Base-by-base conservation (phyloP, 2,329 filamentous ascomycete genomes). In the Arthrobotrys iridis region DNA sequence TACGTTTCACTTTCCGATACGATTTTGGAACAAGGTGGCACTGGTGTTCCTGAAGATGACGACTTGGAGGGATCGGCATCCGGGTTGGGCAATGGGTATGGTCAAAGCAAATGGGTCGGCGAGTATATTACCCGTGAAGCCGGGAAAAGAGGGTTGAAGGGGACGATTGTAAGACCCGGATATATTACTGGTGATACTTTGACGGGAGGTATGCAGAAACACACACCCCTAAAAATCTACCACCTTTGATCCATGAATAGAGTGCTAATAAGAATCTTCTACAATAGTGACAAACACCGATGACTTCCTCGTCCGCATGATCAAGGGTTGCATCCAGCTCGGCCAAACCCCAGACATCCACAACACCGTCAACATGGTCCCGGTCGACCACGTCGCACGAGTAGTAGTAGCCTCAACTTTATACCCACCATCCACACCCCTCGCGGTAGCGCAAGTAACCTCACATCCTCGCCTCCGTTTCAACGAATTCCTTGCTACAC, bases 281-380 rank as follows among this genome's bases (percentile, higher is more conserved):
- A 45, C 8, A 7, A 33, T 74, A 79, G 87, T 88, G 77, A 91
- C 84, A 81, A 92, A 90, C 81, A 93, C 89, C 0, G 94, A 98
- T 80, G 94, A 97, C 82, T 98, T 97, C 84, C 84, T 98, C 4
- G 87, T 97, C 77, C 88, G 94, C 40, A 88, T 97, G 83, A 84
- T 90, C 67, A 97, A 97, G 84, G 93, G 93, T 68, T 96, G 93
- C 79, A 85, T 96, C 58, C 93, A 98, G 82, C 85, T 97, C 1
- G 84, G 84, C 1, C 85, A 86, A 1, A 86, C 92, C 0, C 94
- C 93, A 0, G 86, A 87, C 78, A 96, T 97, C 78, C 83, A 85
- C 81, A 98, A 97, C 84, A 92, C 92, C 0, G 88, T 97, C 82
- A 98, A 97, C 84, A 88, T 90, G 82, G 91, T 97, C 0, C 93